Conservation (phyloP, 2,329 filamentous ascomycete genomes). For the Cladosporium sp. region DNA sequence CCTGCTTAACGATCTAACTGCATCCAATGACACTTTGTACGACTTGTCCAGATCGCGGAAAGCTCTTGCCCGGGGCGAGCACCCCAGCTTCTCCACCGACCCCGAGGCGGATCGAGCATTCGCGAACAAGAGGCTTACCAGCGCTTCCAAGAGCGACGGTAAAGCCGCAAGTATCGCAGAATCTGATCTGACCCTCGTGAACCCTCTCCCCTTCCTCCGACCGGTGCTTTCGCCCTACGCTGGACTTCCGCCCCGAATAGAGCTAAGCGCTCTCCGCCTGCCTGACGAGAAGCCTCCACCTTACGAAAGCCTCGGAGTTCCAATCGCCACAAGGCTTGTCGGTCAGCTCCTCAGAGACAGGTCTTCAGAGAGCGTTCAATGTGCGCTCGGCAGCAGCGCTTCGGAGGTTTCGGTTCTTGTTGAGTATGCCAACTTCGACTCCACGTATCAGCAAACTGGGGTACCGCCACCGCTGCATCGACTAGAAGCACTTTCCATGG, state of each 20-base stretch:
- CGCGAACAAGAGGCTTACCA: not conserved
- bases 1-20: conserved; percentile 65
- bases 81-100: conserved; percentile 25
- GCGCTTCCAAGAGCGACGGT: conserved; percentile 5
- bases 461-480: conserved; percentile 41
- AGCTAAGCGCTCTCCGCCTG: conserved; percentile 36
- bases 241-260: conserved; percentile 39
- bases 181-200: conserved; percentile 40
- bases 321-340: conserved; percentile 39
- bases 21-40: conserved; percentile 73
- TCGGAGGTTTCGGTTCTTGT: conserved; percentile 54
- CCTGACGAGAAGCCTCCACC: conserved; percentile 44
- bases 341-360: conserved; percentile 32
- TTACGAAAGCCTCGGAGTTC: conserved; percentile 42
- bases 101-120: conserved; percentile 10
- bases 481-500: conserved; percentile 34
- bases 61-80: conserved; percentile 33
- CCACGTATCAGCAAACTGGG: conserved; percentile 42
- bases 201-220: conserved; percentile 25
- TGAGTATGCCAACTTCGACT: conserved; percentile 57
- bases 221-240: conserved; percentile 28
- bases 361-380: conserved; percentile 24
- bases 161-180: conserved; percentile 28
- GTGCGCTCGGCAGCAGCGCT: conserved; percentile 30
- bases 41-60: conserved; percentile 64